These are phyloP conservation scores for Tulasnella sp. DNA, from an alignment of 768 basidiomycete species.

Conservation along the genomic window DNA sequence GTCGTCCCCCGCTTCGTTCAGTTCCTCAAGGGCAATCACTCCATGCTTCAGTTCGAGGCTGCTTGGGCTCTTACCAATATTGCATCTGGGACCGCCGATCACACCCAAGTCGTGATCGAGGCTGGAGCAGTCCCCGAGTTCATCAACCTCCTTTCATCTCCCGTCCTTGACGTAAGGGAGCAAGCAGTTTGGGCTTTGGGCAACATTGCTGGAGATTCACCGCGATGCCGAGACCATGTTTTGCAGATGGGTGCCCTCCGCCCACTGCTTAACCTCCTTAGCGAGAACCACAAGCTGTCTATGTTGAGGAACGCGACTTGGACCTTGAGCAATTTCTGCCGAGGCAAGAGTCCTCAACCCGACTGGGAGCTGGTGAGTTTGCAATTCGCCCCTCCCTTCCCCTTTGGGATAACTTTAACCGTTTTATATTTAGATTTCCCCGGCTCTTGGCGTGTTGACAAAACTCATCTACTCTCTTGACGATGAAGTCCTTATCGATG, in stretches of 20 bases:
- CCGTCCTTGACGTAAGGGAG: conserved; percentile 93
- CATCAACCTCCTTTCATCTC: conserved; percentile 92
- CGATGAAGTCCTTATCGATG: conserved; percentile 98
- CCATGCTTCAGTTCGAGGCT: conserved; percentile 77
- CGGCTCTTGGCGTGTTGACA: conserved; percentile 92
- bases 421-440: conserved; percentile 68
- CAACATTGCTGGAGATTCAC: conserved; percentile 98
- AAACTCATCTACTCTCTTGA: conserved; percentile 99
- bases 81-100: conserved; percentile 95
- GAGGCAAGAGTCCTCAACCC: conserved; percentile 96
- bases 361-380: conserved; percentile 88
- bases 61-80: conserved; percentile 99
- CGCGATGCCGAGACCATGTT: conserved; percentile 95
- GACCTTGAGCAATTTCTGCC: conserved; percentile 99
- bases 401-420: neutral
- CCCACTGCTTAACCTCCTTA: conserved; percentile 82
- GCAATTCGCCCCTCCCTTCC: neutral
- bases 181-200: conserved; percentile 99
- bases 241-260: conserved; percentile 88
- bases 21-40: conserved; percentile 62
- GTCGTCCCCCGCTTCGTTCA: conserved; percentile 97
- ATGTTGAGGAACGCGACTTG: conserved; percentile 99
- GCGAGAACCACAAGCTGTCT: conserved; percentile 96
- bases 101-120: conserved; percentile 95
- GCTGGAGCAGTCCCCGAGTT: conserved; percentile 95